Evolutionary conservation across 2,329 filamentous ascomycete genomes (phyloP).

Genomic region (Fusarium guadeloupense): DNA sequence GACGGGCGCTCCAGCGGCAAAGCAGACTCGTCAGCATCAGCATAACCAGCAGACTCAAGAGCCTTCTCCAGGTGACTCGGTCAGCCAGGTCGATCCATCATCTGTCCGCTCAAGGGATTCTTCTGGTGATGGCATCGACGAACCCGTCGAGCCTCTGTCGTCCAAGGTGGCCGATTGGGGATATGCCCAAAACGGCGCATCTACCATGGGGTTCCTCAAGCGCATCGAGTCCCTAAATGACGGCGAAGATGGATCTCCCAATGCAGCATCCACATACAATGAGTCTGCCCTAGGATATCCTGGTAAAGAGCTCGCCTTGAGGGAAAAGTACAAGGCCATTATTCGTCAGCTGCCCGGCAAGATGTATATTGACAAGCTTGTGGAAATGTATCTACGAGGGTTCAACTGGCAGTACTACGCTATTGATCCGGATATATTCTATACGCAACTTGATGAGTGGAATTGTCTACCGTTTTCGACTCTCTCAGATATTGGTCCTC

Average conservation of each 20-base stretch:
- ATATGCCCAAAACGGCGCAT: conserved; percentile 61
- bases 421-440: conserved; percentile 63
- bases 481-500: conserved; percentile 60
- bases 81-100: not conserved
- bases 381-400: conserved; percentile 64
- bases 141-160: conserved; percentile 47
- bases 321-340: conserved; percentile 67
- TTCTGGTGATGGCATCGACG: not conserved
- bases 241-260: conserved; percentile 32
- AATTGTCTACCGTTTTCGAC: conserved; percentile 61
- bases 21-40: conserved; percentile 33
- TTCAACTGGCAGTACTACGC: conserved; percentile 68
- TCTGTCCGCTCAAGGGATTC: not conserved
- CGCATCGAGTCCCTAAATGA: conserved; percentile 60
- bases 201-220: conserved; percentile 64
- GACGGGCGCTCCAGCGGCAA: conserved; percentile 56
- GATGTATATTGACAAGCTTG: conserved; percentile 63
- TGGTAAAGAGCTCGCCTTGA: conserved; percentile 50
- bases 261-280: not conserved
- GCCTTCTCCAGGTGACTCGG: not conserved
- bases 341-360: conserved; percentile 66
- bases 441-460: conserved; percentile 63
- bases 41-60: conserved; percentile 2
- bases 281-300: conserved; percentile 21
- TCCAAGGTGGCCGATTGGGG: conserved; percentile 61